These are phyloP conservation scores for Verticillium alfalfae DNA, from an alignment of 2,329 filamentous ascomycete genomes.

Conservation along the genomic window DNA sequence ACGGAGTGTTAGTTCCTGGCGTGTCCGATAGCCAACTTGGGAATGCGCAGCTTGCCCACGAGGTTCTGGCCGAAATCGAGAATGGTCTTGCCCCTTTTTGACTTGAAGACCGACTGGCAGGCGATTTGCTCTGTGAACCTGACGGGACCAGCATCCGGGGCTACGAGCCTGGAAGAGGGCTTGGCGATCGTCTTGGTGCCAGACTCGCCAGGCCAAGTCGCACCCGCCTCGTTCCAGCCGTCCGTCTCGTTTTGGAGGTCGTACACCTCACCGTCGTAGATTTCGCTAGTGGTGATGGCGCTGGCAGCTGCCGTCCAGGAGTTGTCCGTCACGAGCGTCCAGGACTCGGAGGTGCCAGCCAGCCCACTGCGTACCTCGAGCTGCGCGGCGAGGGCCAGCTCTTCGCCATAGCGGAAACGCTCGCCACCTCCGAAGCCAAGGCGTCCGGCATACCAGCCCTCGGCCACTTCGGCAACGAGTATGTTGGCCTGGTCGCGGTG, in stretches of 20 bases:
- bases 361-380: constrained; percentile 15
- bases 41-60: constrained; percentile 5
- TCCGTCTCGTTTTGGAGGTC: constrained; percentile 18
- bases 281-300: constrained; percentile 13
- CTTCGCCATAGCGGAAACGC: constrained; percentile 24
- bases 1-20: not conserved
- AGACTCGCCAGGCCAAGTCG: not conserved
- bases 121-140: constrained; percentile 14
- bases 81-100: constrained; percentile 35
- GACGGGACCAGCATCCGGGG: constrained; percentile 25
- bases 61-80: constrained; percentile 19
- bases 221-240: constrained; percentile 6
- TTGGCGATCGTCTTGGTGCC: constrained; percentile 9
- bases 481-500: constrained; percentile 25
- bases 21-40: constrained; percentile 3
- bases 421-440: constrained; percentile 21
- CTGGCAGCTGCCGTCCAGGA: constrained; percentile 18
- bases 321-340: constrained; percentile 20
- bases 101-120: constrained; percentile 18
- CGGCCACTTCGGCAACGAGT: constrained; percentile 39
- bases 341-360: constrained; percentile 7
- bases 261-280: constrained; percentile 24
- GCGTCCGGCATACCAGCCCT: constrained; percentile 45
- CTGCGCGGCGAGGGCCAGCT: constrained; percentile 20
- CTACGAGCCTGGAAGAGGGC: constrained; percentile 15